phyloP scores from a whole-genome alignment of 768 basidiomycete species.

The Russula lepida region DNA sequence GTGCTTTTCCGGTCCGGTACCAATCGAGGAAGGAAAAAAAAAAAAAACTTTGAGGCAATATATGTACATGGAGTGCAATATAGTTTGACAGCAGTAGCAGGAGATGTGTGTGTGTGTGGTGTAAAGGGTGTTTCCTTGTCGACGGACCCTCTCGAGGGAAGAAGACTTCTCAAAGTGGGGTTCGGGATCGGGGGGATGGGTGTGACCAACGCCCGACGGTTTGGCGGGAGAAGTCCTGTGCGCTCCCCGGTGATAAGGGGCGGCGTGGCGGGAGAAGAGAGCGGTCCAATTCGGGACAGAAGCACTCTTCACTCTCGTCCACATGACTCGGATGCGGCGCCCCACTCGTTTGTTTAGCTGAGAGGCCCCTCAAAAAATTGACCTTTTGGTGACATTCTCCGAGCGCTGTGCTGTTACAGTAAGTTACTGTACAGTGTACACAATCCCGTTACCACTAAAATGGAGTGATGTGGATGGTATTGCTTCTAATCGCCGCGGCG shows the following conservation, averaged over 20 bases:
- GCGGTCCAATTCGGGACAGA: neutral
- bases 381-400: no score
- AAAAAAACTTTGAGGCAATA: neutral
- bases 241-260: neutral
- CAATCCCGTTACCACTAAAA: no score
- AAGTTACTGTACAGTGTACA: no score
- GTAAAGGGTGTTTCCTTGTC: neutral
- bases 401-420: no score
- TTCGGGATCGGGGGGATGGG: no score
- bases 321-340: neutral
- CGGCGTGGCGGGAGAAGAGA: neutral
- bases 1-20: neutral
- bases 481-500: no score
- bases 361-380: no score
- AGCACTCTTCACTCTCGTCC: neutral
- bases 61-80: neutral
- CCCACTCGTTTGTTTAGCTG: no score
- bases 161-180: neutral
- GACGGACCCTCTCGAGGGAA: neutral
- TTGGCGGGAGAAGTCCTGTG: no score
- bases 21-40: neutral
- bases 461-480: no score
- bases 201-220: no score
- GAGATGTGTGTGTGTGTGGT: neutral
- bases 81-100: neutral